A percentile compares a stretch with the other conserved stretches of the same genome.
Conservation (phyloP, 2,329 filamentous ascomycete species). For the Clarireedia hainanense region DNA sequence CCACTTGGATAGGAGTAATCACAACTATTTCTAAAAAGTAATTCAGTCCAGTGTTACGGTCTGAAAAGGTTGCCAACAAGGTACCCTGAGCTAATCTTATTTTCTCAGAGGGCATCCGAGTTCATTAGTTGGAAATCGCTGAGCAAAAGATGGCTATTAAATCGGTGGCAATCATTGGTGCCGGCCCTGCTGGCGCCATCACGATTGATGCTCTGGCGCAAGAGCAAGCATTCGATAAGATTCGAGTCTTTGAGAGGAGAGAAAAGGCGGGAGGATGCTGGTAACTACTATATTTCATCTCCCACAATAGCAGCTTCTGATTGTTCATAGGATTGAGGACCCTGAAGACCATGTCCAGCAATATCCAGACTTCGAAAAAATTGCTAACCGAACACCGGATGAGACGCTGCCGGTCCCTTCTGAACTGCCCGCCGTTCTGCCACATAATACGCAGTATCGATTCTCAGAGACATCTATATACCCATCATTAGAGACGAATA, state of each 20-base stretch:
- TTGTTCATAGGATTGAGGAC: slow-evolving; percentile 34
- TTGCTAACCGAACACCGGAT: slow-evolving; percentile 44
- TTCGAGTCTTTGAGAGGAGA: slow-evolving; percentile 55
- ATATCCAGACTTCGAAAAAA: slow-evolving; percentile 37
- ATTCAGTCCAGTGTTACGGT: too few relatives aligned
- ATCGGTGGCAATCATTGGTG: slow-evolving; percentile 51
- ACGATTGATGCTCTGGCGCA: slow-evolving; percentile 51
- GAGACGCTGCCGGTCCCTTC: slow-evolving; percentile 39
- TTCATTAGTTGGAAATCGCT: background rate
- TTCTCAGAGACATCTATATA: slow-evolving; percentile 54
- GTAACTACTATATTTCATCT: slow-evolving; percentile 32
- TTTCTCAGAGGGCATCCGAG: background rate
- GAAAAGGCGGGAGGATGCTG: slow-evolving; percentile 54
- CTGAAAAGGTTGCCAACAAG: background rate
- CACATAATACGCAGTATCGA: slow-evolving; percentile 37
- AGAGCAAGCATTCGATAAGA: slow-evolving; percentile 49
- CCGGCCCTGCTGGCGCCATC: slow-evolving; percentile 53
- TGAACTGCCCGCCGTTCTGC: slow-evolving; percentile 38
- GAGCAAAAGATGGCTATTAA: slow-evolving; percentile 21
- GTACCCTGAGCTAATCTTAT: background rate
- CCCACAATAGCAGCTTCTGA: background rate
- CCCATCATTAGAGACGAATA: slow-evolving; percentile 57
- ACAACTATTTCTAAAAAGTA: too few relatives aligned
- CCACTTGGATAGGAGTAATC: too few relatives aligned
- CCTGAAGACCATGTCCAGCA: slow-evolving; percentile 31